Evolutionary conservation across 768 basidiomycete genomes (phyloP), one percentile per base, ranked within the genome.

Genomic region (Leucocoprinus birnbaumii): DNA sequence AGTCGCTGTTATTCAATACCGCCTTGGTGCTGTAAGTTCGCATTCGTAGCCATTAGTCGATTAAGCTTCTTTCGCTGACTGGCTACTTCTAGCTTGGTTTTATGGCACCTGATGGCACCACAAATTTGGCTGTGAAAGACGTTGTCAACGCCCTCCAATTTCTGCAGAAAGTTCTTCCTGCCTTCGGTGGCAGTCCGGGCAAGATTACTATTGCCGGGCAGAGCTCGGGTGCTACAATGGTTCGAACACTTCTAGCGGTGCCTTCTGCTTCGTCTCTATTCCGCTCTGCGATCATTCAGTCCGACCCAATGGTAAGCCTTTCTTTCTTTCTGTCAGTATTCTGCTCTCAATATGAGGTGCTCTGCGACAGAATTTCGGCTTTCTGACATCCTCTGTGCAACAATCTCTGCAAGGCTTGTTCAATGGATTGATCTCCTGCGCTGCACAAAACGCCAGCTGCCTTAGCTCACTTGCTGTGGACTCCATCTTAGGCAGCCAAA

Each of bases 161-260:
- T 69, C 66, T 90, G 63, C 73, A 80, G 54, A 73, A 68, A 24
- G 75, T 84, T 18, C 65, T 83, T 9, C 76, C 83, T 38, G 75
- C 79, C 45, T 87, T 93, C 59, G 87, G 88, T 11, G 90, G 89
- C n/a, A 75, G 77, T 57, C 47, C 75, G 5, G 74, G 74, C 7
- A 83, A 83, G 63, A 80, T 94, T 59, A 90, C 88, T 0, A 54
- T 94, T 16, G 89, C 89, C 38, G 92, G 91, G 6, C 91, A 94
- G 71, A 91, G 89, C 66, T 81, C 83, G 47, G 92, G 92, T 45
- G 92, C 86, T 1, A 82, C 73, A 58, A 78, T 94, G 77, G 80
- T 95, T 64, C 78, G 91, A 54, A 83, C 89, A 1, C 73, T 95
- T 46, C 77, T 94, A 38, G 89, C 85, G 11, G 74, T 75, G 2